Evolutionary conservation across 176 grass and related monocot species (phyloP).

Genomic region (Tuctoria greenei): DNA sequence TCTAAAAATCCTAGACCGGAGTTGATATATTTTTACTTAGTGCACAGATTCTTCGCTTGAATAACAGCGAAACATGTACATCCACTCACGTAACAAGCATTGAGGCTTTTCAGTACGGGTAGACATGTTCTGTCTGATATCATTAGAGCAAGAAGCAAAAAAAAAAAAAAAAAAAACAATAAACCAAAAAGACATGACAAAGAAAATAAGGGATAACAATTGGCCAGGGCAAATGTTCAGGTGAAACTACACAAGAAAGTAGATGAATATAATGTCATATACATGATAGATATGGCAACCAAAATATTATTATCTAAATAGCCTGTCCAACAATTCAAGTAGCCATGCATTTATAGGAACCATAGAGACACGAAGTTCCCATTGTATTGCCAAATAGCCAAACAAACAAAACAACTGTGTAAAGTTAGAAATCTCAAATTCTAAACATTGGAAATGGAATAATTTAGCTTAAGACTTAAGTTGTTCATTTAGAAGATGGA

Average conservation of each 20-base stretch:
- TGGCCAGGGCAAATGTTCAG: neutral
- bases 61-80: neutral
- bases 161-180: neutral
- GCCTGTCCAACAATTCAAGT: neutral
- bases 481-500: neutral
- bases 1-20: neutral
- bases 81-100: neutral
- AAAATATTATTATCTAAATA: neutral
- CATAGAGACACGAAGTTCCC: neutral
- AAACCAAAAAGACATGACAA: constrained; percentile 6
- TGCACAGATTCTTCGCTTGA: neutral
- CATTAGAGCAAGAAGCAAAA: no score
- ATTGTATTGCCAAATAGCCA: neutral
- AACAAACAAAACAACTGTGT: neutral
- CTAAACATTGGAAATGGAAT: neutral
- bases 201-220: neutral
- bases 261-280: neutral
- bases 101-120: neutral
- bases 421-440: neutral
- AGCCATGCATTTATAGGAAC: neutral
- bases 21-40: constrained; percentile 2
- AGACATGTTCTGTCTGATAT: neutral
- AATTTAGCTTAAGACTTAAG: neutral
- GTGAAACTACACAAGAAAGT: neutral
- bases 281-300: neutral